A percentile compares a stretch with the other conserved stretches of the same genome.
These are phyloP conservation scores for Gaeumannomyces tritici DNA, from an alignment of 2,329 filamentous ascomycete genomes.

Conservation along the genomic window DNA sequence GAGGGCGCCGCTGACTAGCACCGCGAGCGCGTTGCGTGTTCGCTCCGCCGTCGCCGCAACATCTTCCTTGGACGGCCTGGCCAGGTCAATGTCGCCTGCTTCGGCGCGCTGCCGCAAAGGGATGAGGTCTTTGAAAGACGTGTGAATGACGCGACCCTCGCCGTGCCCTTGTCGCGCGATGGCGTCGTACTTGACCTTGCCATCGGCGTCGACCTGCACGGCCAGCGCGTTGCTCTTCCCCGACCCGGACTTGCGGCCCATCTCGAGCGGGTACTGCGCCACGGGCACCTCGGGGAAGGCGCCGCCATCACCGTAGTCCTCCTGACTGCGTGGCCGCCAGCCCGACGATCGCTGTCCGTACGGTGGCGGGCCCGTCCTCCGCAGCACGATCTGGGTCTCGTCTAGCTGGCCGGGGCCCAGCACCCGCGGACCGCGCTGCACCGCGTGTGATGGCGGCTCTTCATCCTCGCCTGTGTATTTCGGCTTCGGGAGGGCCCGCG, in stretches of 20 bases:
- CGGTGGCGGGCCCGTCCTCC: constrained; percentile 73
- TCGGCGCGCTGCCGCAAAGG: constrained; percentile 87
- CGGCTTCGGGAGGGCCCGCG: constrained; percentile 75
- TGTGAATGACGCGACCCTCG: constrained; percentile 77
- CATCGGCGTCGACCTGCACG: constrained; percentile 83
- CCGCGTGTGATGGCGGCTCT: constrained; percentile 60
- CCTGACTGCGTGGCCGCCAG: constrained; percentile 81
- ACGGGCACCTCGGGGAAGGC: constrained; percentile 91
- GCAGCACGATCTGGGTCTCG: constrained; percentile 75
- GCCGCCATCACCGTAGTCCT: constrained; percentile 94
- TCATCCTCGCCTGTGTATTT: constrained; percentile 89
- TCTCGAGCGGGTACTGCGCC: constrained; percentile 91
- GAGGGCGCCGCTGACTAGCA: constrained; percentile 74
- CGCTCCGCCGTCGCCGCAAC: constrained; percentile 76
- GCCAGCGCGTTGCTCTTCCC: constrained; percentile 76
- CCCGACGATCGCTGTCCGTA: constrained; percentile 71
- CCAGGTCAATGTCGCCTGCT: constrained; percentile 81
- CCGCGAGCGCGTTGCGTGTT: constrained; percentile 77
- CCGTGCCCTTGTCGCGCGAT: constrained; percentile 84
- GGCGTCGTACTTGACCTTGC: constrained; percentile 93
- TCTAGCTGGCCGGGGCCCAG: constrained; percentile 72
- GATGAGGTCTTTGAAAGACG: constrained; percentile 94
- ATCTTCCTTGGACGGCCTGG: constrained; percentile 74
- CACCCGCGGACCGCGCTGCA: constrained; percentile 73
- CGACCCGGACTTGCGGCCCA: constrained; percentile 68